Percentiles rank a stretch among this genome's conserved stretches.
These are phyloP conservation scores for Exophiala bonariae DNA, from an alignment of 2,329 filamentous ascomycete genomes.

Conservation along the genomic window DNA sequence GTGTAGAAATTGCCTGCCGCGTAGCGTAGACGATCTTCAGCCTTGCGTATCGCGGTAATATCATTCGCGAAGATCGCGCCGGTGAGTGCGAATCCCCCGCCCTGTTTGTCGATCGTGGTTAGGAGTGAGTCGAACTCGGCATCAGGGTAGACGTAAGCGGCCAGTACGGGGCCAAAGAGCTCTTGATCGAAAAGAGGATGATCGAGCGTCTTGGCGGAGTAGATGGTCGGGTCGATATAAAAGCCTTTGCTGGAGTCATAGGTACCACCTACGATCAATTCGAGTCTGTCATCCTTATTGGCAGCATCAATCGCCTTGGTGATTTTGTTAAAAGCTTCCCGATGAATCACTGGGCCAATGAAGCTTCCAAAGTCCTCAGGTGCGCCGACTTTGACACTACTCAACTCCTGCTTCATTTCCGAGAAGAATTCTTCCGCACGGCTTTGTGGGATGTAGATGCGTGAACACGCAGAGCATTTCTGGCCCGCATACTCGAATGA, in stretches of 20 bases:
- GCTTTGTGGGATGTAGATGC: slow-evolving; percentile 34
- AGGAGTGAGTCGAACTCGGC: slow-evolving; percentile 39
- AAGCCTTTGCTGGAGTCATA: slow-evolving; percentile 38
- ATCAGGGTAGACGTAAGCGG: slow-evolving; percentile 52
- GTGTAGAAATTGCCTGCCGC: slow-evolving; percentile 60
- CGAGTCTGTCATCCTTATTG: slow-evolving; percentile 44
- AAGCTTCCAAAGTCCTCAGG: slow-evolving; percentile 42
- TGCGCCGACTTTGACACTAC: slow-evolving; percentile 32
- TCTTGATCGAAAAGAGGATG: slow-evolving; percentile 50
- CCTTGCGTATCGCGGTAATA: slow-evolving; percentile 49
- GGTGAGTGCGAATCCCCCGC: slow-evolving; percentile 49
- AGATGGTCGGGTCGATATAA: slow-evolving; percentile 49
- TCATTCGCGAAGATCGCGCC: slow-evolving; percentile 54
- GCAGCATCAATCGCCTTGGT: slow-evolving; percentile 46
- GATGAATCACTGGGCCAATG: slow-evolving; percentile 52
- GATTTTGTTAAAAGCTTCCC: slow-evolving; percentile 48
- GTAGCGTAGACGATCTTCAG: slow-evolving; percentile 53
- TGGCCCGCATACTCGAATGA: slow-evolving; percentile 55
- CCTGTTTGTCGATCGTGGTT: slow-evolving; percentile 42
- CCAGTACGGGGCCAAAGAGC: slow-evolving; percentile 52
- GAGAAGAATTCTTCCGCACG: slow-evolving; percentile 27
- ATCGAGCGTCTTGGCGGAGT: slow-evolving; percentile 41
- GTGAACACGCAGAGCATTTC: slow-evolving; percentile 53
- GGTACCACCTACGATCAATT: slow-evolving; percentile 47
- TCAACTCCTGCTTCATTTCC: slow-evolving; percentile 25